A percentile compares a stretch with the other conserved stretches of the same genome.
Conservation (phyloP, 2,329 filamentous ascomycete species). For the Calonectria honghensis region DNA sequence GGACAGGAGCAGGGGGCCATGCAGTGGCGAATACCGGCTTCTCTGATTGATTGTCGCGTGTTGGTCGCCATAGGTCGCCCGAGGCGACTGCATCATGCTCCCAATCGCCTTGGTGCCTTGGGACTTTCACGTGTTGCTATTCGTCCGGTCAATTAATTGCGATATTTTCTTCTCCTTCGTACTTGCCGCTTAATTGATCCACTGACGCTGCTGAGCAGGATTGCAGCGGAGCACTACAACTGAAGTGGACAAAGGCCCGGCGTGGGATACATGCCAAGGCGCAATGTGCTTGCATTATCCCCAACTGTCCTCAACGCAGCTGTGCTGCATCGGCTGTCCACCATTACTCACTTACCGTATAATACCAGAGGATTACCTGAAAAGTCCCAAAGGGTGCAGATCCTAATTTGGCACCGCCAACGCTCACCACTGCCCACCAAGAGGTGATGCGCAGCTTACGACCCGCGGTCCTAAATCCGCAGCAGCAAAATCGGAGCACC, state of each 20-base stretch:
- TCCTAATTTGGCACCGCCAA: neutral
- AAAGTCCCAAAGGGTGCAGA: constrained; percentile 2
- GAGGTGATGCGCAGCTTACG: neutral
- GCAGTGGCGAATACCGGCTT: constrained; percentile 13
- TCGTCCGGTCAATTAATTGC: constrained; percentile 4
- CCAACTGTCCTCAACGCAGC: neutral
- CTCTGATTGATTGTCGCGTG: constrained; percentile 18
- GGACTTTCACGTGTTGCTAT: constrained; percentile 9
- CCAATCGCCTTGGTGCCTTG: constrained; percentile 40
- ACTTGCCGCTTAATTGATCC: neutral
- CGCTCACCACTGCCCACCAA: neutral
- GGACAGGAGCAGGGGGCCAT: constrained; percentile 45
- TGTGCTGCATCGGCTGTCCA: neutral
- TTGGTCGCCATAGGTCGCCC: constrained; percentile 28
- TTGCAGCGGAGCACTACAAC: neutral
- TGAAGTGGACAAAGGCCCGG: constrained; percentile 24
- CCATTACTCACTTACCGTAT: neutral
- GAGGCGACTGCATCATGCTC: constrained; percentile 36
- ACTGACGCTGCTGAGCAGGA: neutral
- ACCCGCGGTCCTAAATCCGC: constrained; percentile 14
- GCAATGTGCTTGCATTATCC: neutral
- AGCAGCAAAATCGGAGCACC: neutral
- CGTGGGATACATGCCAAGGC: neutral
- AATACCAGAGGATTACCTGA: neutral
- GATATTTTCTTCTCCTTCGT: constrained; percentile 20